A percentile compares a stretch with the other conserved stretches of the same genome.
Evolutionary conservation across 768 basidiomycete genomes (phyloP).

Genomic region (Pleurotus platypus): DNA sequence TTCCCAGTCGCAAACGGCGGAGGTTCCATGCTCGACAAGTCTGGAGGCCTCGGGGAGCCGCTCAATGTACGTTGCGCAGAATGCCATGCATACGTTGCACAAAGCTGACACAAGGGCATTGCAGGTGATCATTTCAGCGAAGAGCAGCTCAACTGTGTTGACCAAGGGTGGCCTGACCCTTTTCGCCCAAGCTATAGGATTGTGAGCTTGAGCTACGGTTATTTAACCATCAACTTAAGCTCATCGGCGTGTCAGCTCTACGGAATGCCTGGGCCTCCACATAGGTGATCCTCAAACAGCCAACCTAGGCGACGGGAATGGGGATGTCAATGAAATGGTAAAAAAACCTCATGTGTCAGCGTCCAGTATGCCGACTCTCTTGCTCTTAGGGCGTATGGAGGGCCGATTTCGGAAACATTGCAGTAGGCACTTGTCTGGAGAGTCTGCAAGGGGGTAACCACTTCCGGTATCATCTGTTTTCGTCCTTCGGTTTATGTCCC

Average conservation of each 20-base stretch:
- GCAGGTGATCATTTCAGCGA: slow-evolving; percentile 61
- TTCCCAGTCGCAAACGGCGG: background rate
- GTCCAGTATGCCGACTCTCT: background rate
- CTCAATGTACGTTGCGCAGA: slow-evolving; percentile 52
- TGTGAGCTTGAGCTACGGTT: slow-evolving; percentile 35
- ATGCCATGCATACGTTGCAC: background rate
- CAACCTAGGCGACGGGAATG: slow-evolving; percentile 78
- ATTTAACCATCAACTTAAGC: slow-evolving; percentile 23
- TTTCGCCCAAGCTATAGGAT: slow-evolving; percentile 59
- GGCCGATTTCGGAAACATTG: slow-evolving; percentile 68
- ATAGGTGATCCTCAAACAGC: slow-evolving; percentile 64
- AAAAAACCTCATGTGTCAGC: slow-evolving; percentile 12
- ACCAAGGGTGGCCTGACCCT: slow-evolving; percentile 54
- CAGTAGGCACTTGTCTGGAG: slow-evolving; percentile 70
- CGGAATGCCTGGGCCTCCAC: slow-evolving; percentile 76
- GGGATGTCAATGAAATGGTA: slow-evolving; percentile 52
- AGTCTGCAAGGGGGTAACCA: slow-evolving; percentile 79
- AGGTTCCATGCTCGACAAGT: slow-evolving; percentile 64
- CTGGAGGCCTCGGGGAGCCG: slow-evolving; percentile 60
- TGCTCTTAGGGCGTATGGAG: slow-evolving; percentile 61
- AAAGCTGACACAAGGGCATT: background rate
- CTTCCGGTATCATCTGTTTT: slow-evolving; percentile 36
- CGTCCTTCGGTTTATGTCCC: slow-evolving; percentile 20
- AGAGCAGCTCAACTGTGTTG: slow-evolving; percentile 55
- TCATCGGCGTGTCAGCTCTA: slow-evolving; percentile 17